Base-by-base conservation (phyloP, 495 filamentous ascomycete species). In the Penicillium coprophilum region DNA sequence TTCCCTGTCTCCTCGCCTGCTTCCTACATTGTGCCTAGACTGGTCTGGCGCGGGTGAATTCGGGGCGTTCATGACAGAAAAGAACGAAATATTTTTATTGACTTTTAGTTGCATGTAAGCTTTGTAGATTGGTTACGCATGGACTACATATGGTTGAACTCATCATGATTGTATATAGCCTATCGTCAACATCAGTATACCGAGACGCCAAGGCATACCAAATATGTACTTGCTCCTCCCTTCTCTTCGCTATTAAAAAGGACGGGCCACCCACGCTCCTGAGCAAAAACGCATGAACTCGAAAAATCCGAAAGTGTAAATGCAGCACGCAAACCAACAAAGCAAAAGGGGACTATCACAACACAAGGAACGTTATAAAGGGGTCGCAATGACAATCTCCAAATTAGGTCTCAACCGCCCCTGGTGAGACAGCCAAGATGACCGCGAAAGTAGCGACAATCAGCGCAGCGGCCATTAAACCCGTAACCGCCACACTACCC, bases 401-500 rank as follows among this genome's bases (percentile, higher is more conserved):
- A 30, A 21, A 38, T 31, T 55, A 73, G 61, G 69, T 63, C 65
- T 83, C 78, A 69, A 77, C 74, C 15, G 73, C 64, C 31, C 69
- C 71, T 11, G 86, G 80, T 50, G 86, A 83, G 36, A 88, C 83
- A 10, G 83, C 79, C 43, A 91, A 48, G 28, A 94, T 87, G 13
- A 94, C 83, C 34, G 87, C 79, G 62, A 94, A 67, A 45, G 83
- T 84, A 30, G 85, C 77, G 38, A 92, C 69, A 71, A 92, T 91
- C 62, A 94, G 75, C 12, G 84, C 78, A 55, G 66, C 70, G n/a
- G 90, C 82, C 27, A 95, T 76, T 48, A 88, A 71, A 8, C 87
- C 82, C 38, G 96, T 82, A 36, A 96, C 57, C 23, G 92, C 80
- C 58, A 98, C 83, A 57, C 91, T 94, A 20, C 91, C 92, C 41